These are phyloP conservation scores for Waltergamsia citrina DNA, from an alignment of 2,329 filamentous ascomycete species.

Conservation along the genomic window DNA sequence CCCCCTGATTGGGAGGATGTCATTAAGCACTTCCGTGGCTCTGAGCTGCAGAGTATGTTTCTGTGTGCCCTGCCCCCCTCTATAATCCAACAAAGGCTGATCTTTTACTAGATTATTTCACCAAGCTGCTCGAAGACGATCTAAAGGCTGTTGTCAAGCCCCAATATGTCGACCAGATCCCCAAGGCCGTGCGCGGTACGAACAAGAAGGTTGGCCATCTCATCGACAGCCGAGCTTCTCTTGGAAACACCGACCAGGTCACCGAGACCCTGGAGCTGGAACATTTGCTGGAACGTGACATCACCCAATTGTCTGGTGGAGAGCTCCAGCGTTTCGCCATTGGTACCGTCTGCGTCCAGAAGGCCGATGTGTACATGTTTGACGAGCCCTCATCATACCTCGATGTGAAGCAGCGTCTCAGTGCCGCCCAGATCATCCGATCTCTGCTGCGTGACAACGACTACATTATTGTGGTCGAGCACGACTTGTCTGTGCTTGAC, in stretches of 20 bases:
- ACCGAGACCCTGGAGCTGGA: slow-evolving; percentile 76
- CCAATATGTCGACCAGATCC: slow-evolving; percentile 98
- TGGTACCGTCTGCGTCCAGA: slow-evolving; percentile 87
- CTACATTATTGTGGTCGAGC: slow-evolving; percentile 98
- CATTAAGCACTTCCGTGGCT: slow-evolving; percentile 95
- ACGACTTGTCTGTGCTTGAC: slow-evolving; percentile 96
- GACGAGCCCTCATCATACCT: slow-evolving; percentile 98
- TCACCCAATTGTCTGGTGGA: slow-evolving; percentile 85
- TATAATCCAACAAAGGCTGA: not conserved
- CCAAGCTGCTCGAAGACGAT: slow-evolving; percentile 93
- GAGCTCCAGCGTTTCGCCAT: slow-evolving; percentile 98
- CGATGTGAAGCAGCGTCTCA: slow-evolving; percentile 97
- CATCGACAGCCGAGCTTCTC: slow-evolving; percentile 65
- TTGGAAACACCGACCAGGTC: slow-evolving; percentile 75
- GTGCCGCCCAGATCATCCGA: slow-evolving; percentile 85
- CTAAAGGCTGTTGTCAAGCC: slow-evolving; percentile 98
- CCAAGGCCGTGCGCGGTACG: slow-evolving; percentile 76
- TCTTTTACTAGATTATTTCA: slow-evolving; percentile 72
- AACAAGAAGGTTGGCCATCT: slow-evolving; percentile 73
- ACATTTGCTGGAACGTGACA: slow-evolving; percentile 86
- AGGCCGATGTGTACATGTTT: slow-evolving; percentile 99
- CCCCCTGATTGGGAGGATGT: slow-evolving; percentile 99
- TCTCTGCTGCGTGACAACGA: slow-evolving; percentile 80
- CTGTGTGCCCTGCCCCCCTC: not conserved
- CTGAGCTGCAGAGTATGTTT: slow-evolving; percentile 82